Evolutionary conservation across 2,329 filamentous ascomycete genomes (phyloP), one percentile per base, ranked within the genome.

Genomic region (Thielaviopsis musarum): DNA sequence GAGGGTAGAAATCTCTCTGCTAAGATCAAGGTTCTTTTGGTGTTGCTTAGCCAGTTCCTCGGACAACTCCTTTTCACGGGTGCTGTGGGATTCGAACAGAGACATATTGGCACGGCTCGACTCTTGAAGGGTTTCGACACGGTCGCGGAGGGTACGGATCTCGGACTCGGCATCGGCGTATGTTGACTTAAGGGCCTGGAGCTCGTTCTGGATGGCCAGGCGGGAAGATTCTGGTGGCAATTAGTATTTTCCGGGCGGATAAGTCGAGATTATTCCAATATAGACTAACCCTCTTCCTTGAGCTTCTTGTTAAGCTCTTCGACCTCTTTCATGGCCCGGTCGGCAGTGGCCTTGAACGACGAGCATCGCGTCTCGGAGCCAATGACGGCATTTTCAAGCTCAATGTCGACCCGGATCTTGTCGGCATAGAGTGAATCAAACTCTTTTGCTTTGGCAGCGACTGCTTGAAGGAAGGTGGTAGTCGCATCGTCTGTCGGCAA

Each of bases 71-170:
- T 95, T 88, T 68, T 96, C 89, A 45, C 90, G 87, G 10, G 83
- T 82, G 59, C 87, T 88, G 72, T 96, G 96, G 19, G 88, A 85
- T 67, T 97, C 91, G 63, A 97, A 84, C 38, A 96, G 82, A 51
- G 87, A 84, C 4, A 97, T 74, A 15, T 90, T 91, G 64, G 96
- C 91, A 63, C 93, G 85, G 68, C 95, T 97, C 6, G 91, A 93
- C 0, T 88, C 84, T 71, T 98, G 91, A 2, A 98, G 81, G 0
- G 88, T 87, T 55, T 85, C 76, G 66, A 98, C 89, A 65, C 91
- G 90, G 61, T 87, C 82, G 66, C 87, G 85, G 15, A 98, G 77
- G 2, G 82, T 81, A 66, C 87, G 84, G 61, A 88, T 79, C 66
- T 91, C 86, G 30, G 85, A 83, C 61, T 85, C 82, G 2, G 88